phyloP scores from a whole-genome alignment of 2,329 filamentous ascomycete species.

The Penicillium sp. region DNA sequence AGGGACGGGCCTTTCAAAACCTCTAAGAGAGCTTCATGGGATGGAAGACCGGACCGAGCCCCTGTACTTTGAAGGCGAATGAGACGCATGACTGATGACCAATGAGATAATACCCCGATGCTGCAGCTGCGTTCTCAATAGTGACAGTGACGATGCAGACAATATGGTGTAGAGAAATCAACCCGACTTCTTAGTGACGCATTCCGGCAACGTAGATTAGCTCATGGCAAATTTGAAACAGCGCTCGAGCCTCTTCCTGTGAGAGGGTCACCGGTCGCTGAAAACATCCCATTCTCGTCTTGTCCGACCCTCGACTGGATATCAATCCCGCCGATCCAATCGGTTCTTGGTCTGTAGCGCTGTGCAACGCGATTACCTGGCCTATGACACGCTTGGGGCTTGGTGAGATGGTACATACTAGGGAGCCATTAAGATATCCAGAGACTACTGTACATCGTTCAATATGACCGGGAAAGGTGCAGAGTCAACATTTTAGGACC shows the following conservation, averaged over 20 bases:
- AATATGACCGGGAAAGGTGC: too few relatives aligned
- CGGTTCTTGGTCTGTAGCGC: background rate
- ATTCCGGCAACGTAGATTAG: background rate
- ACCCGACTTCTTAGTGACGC: background rate
- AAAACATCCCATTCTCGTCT: background rate
- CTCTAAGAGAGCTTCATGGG: background rate
- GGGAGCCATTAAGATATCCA: background rate
- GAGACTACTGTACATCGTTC: too few relatives aligned
- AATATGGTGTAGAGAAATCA: conserved; percentile 5
- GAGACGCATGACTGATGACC: conserved; percentile 13
- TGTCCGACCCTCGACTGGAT: conserved; percentile 8
- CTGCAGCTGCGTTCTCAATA: conserved; percentile 1
- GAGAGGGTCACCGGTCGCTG: background rate
- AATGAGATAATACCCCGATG: conserved; percentile 25
- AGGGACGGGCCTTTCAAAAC: background rate
- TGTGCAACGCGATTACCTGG: background rate
- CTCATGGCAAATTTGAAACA: background rate
- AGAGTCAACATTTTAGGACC: background rate
- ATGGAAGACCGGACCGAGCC: background rate
- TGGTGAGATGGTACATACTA: background rate
- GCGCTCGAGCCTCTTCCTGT: background rate
- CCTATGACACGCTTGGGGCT: background rate
- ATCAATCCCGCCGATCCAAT: conserved; percentile 7
- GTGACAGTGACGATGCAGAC: background rate
- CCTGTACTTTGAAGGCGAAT: background rate